Base-by-base conservation (phyloP, 129 eudicot genomes). In the Artemisia annua region DNA sequence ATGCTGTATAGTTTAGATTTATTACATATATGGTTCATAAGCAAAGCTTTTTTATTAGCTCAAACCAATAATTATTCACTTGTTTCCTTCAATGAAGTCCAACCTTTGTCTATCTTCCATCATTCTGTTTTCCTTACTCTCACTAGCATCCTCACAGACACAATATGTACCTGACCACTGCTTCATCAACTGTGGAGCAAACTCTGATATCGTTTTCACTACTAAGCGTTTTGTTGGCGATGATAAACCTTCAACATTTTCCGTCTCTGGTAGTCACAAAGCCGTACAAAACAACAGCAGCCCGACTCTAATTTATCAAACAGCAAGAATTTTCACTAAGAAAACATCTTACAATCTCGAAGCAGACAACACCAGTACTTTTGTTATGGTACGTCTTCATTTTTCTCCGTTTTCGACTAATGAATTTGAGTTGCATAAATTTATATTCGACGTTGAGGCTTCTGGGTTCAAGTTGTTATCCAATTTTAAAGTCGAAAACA, bases 181-280 rank as follows among this genome's bases (percentile, higher is more conserved):
- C 96, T 90, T 85, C 91, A 85, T 90, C 72, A 87, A 90, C 76
- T 87, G 97, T 35, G 94, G 97, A 24, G 87, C 97, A 64, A 46
- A 63, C 53, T 63, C 75, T 2, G 53, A 53, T 71, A 32, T 19
- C 11, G 96, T 24, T 10, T 89, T 86, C 85, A 32, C 57, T 67
- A 82, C 73, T 28, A 92, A 89, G 58, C 48, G 18, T 13, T 89
- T 86, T 82, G 32, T 62, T 65, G 82, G 77, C 43, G 96, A 89
- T 55, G 50, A 3, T 2, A 85, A 7, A 13, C 66, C 81, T 5
- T 16, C 7, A 19, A 7, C 71, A 1, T 73, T 83, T 79, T 1
- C 16, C 7, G 6, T 85, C 48, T 67, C 84, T 70, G 72, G 78
- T 69, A 69, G 81, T n/a, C 51, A 53, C 43, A 26, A 20, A 72